Evolutionary conservation across 2,329 filamentous ascomycete species (phyloP), one percentile per base, ranked within the genome.

Genomic region (Davidsoniella eucalypti): DNA sequence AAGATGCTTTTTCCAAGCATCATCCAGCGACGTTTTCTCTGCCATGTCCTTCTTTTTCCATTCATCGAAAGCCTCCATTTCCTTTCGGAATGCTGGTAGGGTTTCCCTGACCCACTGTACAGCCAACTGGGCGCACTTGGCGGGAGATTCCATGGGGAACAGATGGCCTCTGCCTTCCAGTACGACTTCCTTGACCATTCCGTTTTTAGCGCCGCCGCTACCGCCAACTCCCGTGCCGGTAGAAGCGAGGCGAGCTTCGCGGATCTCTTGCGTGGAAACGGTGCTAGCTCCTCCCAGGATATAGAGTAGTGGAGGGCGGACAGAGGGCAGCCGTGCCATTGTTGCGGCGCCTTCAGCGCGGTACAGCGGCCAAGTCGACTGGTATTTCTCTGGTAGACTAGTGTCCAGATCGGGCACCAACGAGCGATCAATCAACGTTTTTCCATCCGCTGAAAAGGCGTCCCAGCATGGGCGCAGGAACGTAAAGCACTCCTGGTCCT

Each of bases 401-500:
- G 0, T 58, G 52, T 69, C 65, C 12, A 71, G 61, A 56, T 80
- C 74, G 2, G 66, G 69, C 3, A 71, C 56, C 36, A 62, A 59
- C 43, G 64, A 58, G 0, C 61, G 63, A 50, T 69, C 61, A 6
- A 74, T 53, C 26, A 72, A 54, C 2, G 55, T 57, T 10, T 62
- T 61, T 17, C 66, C 68, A 4, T 63, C 55, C 0, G 58, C 48
- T 54, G 67, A 64, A 45, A 66, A 62, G 54, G 67, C 68, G 6
- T 66, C 64, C 61, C 64, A 76, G 52, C 75, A 74, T 0, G 79
- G 75, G 0, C 83, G 74, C 55, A 84, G 65, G 61, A 82, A 92
- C 1, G 80, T 87, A 59, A 86, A 81, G 51, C 92, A 26, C 17
- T 94, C 87, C 61, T 94, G 86, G 62, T 94, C 84, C 58, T 88